These are phyloP conservation scores for Magnusiomyces fungicola DNA, from an alignment of 1,139 yeast species.

Conservation along the genomic window DNA sequence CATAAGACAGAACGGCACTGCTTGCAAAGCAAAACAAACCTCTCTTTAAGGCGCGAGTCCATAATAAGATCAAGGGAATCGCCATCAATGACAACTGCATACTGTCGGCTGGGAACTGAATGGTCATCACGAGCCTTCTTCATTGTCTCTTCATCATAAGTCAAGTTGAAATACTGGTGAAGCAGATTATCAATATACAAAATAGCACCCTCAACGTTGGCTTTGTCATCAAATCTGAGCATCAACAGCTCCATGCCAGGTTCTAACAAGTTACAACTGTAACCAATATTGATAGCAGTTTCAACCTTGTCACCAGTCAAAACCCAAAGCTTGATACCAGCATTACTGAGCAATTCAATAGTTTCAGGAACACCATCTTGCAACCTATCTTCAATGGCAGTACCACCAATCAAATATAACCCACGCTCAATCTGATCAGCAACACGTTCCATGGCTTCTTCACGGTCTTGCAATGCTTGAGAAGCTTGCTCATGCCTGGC, in stretches of 20 bases:
- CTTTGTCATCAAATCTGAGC: slow-evolving; percentile 42
- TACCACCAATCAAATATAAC: slow-evolving; percentile 77
- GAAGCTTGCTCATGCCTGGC: slow-evolving; percentile 61
- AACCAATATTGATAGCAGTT: slow-evolving; percentile 96
- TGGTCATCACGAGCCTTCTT: slow-evolving; percentile 63
- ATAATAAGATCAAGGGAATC: slow-evolving; percentile 76
- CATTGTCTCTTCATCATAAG: slow-evolving; percentile 53
- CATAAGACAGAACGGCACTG: slow-evolving; percentile 91
- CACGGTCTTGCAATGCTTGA: slow-evolving; percentile 69
- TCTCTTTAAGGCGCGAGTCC: slow-evolving; percentile 45
- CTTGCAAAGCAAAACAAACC: slow-evolving; percentile 79
- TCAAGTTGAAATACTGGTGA: slow-evolving; percentile 52
- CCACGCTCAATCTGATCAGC: slow-evolving; percentile 76
- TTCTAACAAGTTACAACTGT: slow-evolving; percentile 83
- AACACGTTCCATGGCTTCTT: slow-evolving; percentile 65
- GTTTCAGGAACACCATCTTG: slow-evolving; percentile 97
- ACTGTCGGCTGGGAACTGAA: slow-evolving; percentile 66
- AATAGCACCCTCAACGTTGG: slow-evolving; percentile 44
- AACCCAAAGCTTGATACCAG: slow-evolving; percentile 96
- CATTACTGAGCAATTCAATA: slow-evolving; percentile 72
- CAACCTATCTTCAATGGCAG: slow-evolving; percentile 93
- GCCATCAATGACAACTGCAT: slow-evolving; percentile 88
- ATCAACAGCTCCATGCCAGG: slow-evolving; percentile 83
- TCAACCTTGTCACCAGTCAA: slow-evolving; percentile 96
- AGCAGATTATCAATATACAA: slow-evolving; percentile 54